Evolutionary conservation across 176 grass and related monocot genomes (phyloP), one percentile per base, ranked within the genome.

Genomic region (Hsuehochloa calcarea): DNA sequence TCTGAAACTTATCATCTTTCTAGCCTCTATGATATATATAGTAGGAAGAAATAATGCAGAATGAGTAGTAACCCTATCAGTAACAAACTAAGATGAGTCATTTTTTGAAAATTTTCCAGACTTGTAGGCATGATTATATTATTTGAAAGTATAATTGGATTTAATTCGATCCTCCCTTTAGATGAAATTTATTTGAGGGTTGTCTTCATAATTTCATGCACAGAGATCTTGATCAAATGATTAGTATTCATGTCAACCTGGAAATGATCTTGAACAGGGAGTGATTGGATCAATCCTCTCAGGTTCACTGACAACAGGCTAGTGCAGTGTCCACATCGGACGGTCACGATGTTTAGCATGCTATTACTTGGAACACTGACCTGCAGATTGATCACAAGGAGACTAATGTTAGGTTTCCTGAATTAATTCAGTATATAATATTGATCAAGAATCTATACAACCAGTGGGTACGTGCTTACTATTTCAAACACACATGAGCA

Each of bases 221-320:
- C 70, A 31, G n/a, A 54, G 5, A 59, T 80, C 4, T 25, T 82
- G 60, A 38, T 80, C 35, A 26, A 50, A 74, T 12, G 45, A 65
- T 10, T 51, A 44, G 7, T 41, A 52, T 64, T 12, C 39, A 64
- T 90, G 59, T 60, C 16, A 84, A 95, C 93, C 93, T 95, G 90
- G 51, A 82, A 77, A 45, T 64, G 79, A 40, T 81, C 78, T 65
- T 90, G 85, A 52, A 86, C 63, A 22, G 93, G 90, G 39, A 83
- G 75, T 63, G 88, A 81, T 66, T 88, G 88, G 27, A 81, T 47
- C 29, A 86, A 44, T 50, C 88, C 74, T 84, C 88, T 80, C 79
- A 95, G 70, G 80, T 92, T 88, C 41, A 95, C 93, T n/a, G 93
- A 88, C 62, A 95, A 77, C 50, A 95, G 34, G 49, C 86, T 95